A percentile compares a stretch with the other conserved stretches of the same genome.
Conservation (phyloP, 2,329 filamentous ascomycete genomes). For the Aspergillus fumigatiaffinis region DNA sequence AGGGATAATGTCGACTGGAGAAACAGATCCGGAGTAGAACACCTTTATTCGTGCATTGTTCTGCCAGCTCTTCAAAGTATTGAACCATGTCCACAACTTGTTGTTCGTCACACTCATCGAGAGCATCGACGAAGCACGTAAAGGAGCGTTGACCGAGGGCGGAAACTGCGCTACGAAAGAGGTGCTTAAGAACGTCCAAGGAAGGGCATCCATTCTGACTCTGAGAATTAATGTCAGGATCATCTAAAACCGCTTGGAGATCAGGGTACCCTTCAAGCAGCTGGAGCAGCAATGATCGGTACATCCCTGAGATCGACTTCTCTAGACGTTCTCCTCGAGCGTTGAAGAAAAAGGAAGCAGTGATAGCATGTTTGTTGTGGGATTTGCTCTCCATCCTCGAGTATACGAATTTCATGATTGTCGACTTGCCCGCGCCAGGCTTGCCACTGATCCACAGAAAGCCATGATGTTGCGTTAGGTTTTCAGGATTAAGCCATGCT, state of each 20-base stretch:
- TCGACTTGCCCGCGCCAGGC: constrained; percentile 35
- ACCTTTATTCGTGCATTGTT: constrained; percentile 8
- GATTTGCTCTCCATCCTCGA: constrained; percentile 33
- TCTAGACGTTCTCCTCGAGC: constrained; percentile 21
- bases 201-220: constrained; percentile 1
- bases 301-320: constrained; percentile 23
- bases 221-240: constrained; percentile 1
- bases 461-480: constrained; percentile 20
- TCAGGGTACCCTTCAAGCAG: constrained; percentile 19
- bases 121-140: constrained; percentile 43
- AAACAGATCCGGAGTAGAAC: constrained; percentile 32
- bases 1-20: constrained; percentile 45
- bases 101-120: constrained; percentile 44
- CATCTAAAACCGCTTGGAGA: constrained; percentile 15
- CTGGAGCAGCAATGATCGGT: constrained; percentile 25
- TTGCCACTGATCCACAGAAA: constrained; percentile 41
- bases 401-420: constrained; percentile 44
- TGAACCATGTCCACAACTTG: constrained; percentile 36
- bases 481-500: constrained; percentile 33
- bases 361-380: constrained; percentile 28
- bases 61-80: constrained; percentile 32
- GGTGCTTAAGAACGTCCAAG: constrained; percentile 16
- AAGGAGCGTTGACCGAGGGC: constrained; percentile 13
- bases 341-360: constrained; percentile 29
- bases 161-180: constrained; percentile 10